phyloP scores from a whole-genome alignment of 257 asterid species.

The Przewalskia tangutica region DNA sequence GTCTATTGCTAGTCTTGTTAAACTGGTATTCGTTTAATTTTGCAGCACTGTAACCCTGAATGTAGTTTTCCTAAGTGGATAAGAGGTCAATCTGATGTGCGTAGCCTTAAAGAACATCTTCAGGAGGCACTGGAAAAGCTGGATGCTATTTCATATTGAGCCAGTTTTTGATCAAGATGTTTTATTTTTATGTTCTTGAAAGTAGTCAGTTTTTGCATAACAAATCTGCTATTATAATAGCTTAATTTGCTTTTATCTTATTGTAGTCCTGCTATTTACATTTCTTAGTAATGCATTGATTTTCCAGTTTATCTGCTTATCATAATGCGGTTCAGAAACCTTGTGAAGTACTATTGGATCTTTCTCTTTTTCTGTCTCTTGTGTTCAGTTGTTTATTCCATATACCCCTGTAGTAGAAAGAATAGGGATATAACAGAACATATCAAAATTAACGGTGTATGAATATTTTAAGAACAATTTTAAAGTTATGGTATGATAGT shows the following conservation, averaged over 20 bases:
- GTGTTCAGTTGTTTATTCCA: neutral
- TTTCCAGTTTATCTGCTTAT: neutral
- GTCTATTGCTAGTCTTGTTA: neutral
- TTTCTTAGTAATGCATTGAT: no score
- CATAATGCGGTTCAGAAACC: neutral
- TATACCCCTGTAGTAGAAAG: neutral
- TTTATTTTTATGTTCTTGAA: neutral
- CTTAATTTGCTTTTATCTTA: neutral
- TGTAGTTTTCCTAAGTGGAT: neutral
- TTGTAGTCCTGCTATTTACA: neutral
- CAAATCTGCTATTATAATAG: neutral
- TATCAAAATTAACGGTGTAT: no score
- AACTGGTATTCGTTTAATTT: neutral
- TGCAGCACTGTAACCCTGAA: neutral
- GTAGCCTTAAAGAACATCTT: neutral
- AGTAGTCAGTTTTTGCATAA: no score
- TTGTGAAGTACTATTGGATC: neutral
- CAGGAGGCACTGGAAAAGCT: neutral
- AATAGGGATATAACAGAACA: no score
- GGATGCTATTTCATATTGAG: neutral
- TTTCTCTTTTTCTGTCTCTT: neutral
- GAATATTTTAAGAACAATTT: no score
- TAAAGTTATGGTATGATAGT: no score
- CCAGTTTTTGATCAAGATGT: neutral
- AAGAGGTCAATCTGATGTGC: neutral